phyloP scores from a whole-genome alignment of 345 rosid genomes.

The Euphorbia tirucalli region DNA sequence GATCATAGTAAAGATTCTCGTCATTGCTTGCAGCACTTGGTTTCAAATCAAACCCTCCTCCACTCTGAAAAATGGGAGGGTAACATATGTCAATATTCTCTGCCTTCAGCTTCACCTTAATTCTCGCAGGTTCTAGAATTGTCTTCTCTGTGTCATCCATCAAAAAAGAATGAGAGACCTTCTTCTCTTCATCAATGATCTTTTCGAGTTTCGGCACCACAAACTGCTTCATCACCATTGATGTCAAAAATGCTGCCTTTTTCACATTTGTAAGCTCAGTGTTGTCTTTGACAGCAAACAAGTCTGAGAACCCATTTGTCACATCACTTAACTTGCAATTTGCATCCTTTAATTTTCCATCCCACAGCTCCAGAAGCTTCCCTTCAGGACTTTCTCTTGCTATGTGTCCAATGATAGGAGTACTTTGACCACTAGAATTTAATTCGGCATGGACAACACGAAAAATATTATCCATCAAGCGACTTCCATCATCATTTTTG shows the following conservation, averaged over 20 bases:
- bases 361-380: slow-evolving; percentile 81
- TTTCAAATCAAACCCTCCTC: slow-evolving; percentile 84
- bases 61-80: slow-evolving; percentile 95
- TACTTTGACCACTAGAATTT: slow-evolving; percentile 37
- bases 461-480: slow-evolving; percentile 62
- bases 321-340: slow-evolving; percentile 61
- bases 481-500: slow-evolving; percentile 67
- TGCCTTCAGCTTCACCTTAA: slow-evolving; percentile 78
- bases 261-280: slow-evolving; percentile 68
- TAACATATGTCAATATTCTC: slow-evolving; percentile 94
- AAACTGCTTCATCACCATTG: slow-evolving; percentile 68
- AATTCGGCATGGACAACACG: slow-evolving; percentile 50
- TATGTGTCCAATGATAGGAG: slow-evolving; percentile 62
- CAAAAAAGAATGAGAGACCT: slow-evolving; percentile 69
- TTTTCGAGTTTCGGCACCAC: slow-evolving; percentile 90
- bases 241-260: slow-evolving; percentile 78
- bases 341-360: slow-evolving; percentile 53
- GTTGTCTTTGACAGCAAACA: slow-evolving; percentile 80
- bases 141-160: slow-evolving; percentile 93
- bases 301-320: slow-evolving; percentile 70
- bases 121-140: slow-evolving; percentile 73
- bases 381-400: slow-evolving; percentile 85
- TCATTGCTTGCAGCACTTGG: slow-evolving; percentile 95
- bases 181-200: slow-evolving; percentile 90
- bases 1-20: slow-evolving; percentile 70